Conservation (phyloP, 148 eudicot genomes). For the Cornus florida region DNA sequence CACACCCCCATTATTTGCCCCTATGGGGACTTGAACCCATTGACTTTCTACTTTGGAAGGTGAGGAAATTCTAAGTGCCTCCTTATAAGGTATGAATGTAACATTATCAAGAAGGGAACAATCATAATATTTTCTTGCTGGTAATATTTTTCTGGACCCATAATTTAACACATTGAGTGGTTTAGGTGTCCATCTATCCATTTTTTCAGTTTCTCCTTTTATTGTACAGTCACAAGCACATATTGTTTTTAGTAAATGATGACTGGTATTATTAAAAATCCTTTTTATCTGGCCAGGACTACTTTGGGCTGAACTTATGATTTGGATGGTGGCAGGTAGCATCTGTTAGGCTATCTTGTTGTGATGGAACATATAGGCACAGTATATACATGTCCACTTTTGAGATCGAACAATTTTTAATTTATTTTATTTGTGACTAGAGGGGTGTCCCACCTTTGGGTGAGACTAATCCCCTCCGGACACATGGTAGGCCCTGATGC, state of each 20-base stretch:
- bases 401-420: neutral
- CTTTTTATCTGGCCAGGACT: neutral
- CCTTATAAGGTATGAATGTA: no score
- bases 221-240: neutral
- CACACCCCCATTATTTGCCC: no score
- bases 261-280: neutral
- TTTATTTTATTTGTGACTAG: no score
- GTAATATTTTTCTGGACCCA: neutral
- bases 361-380: neutral
- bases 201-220: neutral
- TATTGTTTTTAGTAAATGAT: no score
- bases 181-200: neutral
- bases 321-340: neutral
- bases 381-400: neutral
- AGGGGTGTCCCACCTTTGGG: no score
- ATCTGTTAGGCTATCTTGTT: neutral
- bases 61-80: neutral
- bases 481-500: no score
- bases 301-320: neutral
- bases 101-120: neutral
- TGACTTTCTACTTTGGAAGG: neutral
- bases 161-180: neutral
- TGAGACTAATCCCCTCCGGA: no score
- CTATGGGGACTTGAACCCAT: neutral
- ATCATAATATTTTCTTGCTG: neutral